These are phyloP conservation scores for Gamarada debralockiae DNA, from an alignment of 495 filamentous ascomycete species.

Conservation along the genomic window DNA sequence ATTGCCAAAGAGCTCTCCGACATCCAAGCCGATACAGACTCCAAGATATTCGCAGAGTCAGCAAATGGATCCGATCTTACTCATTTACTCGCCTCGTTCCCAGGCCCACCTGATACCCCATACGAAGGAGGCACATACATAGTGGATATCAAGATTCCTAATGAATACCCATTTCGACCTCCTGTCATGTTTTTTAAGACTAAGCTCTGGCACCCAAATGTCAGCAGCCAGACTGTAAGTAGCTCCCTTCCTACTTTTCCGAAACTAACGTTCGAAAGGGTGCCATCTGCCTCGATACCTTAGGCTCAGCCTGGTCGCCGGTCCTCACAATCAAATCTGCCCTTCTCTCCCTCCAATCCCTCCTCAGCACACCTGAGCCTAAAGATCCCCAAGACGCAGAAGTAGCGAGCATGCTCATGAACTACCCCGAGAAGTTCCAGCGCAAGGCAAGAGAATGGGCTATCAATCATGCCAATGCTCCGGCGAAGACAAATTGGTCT, in stretches of 20 bases:
- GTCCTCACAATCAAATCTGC: conserved; percentile 95
- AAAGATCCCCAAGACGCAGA: conserved; percentile 97
- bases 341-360: conserved; percentile 85
- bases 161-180: conserved; percentile 90
- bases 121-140: conserved; percentile 85
- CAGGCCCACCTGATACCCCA: conserved; percentile 86
- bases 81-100: conserved; percentile 79
- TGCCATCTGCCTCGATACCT: conserved; percentile 94
- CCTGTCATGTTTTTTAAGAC: conserved; percentile 92
- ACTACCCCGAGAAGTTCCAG: conserved; percentile 72
- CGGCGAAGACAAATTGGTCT: conserved; percentile 39
- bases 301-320: conserved; percentile 86
- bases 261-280: conserved; percentile 70
- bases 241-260: neutral
- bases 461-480: conserved; percentile 76
- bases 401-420: conserved; percentile 87
- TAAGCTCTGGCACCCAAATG: conserved; percentile 97
- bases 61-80: conserved; percentile 65
- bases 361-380: conserved; percentile 90
- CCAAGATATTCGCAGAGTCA: conserved; percentile 67
- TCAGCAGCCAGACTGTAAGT: conserved; percentile 90
- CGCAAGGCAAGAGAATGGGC: conserved; percentile 89
- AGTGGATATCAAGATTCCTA: conserved; percentile 83
- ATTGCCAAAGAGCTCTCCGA: conserved; percentile 90
- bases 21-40: conserved; percentile 71